Conservation (phyloP, 2,329 filamentous ascomycete genomes). For the Neocucurbitaria cava region DNA sequence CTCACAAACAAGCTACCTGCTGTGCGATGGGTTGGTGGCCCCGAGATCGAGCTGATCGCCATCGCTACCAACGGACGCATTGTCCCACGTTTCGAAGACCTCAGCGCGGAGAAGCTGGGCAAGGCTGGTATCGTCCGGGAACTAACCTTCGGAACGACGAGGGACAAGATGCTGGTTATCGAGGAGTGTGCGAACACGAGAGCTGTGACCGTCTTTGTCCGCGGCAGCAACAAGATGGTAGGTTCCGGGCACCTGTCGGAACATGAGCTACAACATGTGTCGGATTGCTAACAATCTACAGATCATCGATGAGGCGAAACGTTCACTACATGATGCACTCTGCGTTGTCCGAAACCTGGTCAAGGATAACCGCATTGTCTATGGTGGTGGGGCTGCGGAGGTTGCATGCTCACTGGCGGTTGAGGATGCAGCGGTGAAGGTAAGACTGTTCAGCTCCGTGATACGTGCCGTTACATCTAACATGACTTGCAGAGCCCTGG, state of each 20-base stretch:
- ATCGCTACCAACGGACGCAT: constrained; percentile 98
- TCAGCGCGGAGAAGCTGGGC: constrained; percentile 89
- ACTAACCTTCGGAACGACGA: constrained; percentile 95
- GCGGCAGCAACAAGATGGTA: constrained; percentile 99
- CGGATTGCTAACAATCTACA: constrained; percentile 46
- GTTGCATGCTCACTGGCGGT: constrained; percentile 97
- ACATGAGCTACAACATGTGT: not conserved
- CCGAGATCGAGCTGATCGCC: constrained; percentile 97
- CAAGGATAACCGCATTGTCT: constrained; percentile 94
- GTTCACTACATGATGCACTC: constrained; percentile 94
- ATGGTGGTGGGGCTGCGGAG: constrained; percentile 94
- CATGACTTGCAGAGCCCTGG: constrained; percentile 72
- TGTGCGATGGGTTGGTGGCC: constrained; percentile 96
- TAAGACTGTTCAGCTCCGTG: constrained; percentile 32
- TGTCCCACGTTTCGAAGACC: constrained; percentile 94
- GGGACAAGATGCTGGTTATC: constrained; percentile 99
- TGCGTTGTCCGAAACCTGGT: constrained; percentile 98
- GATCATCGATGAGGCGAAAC: constrained; percentile 99
- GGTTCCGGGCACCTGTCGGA: not conserved
- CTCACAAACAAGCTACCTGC: constrained; percentile 96
- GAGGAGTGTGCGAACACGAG: constrained; percentile 98
- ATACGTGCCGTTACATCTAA: constrained; percentile 7
- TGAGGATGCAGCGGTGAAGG: constrained; percentile 89
- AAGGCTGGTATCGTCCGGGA: constrained; percentile 88
- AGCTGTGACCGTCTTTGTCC: constrained; percentile 94